Conservation (phyloP, 805 yeast species). For the Kurtzmaniella fragi region DNA sequence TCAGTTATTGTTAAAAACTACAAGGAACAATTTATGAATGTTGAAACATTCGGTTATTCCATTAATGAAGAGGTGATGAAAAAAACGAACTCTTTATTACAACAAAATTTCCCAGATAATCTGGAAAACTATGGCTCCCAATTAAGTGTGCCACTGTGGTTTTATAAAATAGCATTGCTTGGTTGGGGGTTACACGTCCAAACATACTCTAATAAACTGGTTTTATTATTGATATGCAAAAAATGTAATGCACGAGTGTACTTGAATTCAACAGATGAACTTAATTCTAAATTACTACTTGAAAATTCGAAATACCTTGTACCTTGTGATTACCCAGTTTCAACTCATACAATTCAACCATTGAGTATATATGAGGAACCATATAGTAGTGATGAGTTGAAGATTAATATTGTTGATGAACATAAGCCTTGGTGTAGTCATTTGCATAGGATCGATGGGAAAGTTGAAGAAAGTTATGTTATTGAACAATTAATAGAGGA, state of each 20-base stretch:
- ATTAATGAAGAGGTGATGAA: slow-evolving; percentile 10
- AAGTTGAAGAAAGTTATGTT: slow-evolving; percentile 16
- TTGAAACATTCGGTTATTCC: slow-evolving; percentile 4
- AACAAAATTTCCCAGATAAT: slow-evolving; percentile 25
- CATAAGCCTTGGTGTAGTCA: slow-evolving; percentile 37
- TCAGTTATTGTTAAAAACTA: slow-evolving; percentile 7
- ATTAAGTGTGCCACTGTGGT: slow-evolving; percentile 26
- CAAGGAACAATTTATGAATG: slow-evolving; percentile 3
- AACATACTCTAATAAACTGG: slow-evolving; percentile 18
- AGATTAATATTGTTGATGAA: slow-evolving; percentile 18
- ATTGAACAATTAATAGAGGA: slow-evolving; percentile 6
- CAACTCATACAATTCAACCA: not conserved
- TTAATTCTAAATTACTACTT: no score
- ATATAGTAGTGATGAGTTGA: not conserved
- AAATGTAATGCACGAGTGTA: slow-evolving; percentile 34
- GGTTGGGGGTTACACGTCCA: slow-evolving; percentile 36
- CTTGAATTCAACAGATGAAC: slow-evolving; percentile 12
- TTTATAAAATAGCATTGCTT: slow-evolving; percentile 27
- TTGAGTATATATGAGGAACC: not conserved
- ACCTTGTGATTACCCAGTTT: slow-evolving; percentile 25
- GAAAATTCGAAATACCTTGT: slow-evolving; percentile 18
- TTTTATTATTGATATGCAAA: slow-evolving; percentile 28
- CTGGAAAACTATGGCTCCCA: slow-evolving; percentile 26
- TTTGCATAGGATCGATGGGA: slow-evolving; percentile 9
- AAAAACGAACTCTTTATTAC: slow-evolving; percentile 25